These are phyloP conservation scores for Beauveria brongniartii DNA, from an alignment of 2,329 filamentous ascomycete species.

Conservation along the genomic window DNA sequence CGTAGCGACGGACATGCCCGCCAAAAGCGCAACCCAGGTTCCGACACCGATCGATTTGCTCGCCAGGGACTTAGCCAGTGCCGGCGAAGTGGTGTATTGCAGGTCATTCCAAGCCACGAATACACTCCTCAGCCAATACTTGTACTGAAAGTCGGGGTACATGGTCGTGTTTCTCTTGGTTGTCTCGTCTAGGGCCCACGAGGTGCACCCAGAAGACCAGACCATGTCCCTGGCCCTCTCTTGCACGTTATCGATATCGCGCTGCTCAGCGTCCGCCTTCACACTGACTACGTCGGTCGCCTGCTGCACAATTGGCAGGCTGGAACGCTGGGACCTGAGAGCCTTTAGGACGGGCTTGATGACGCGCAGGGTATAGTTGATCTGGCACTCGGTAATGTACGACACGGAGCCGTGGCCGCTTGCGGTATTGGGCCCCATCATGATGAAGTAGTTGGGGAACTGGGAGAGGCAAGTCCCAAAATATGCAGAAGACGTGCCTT, in stretches of 20 bases:
- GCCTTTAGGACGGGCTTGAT: conserved; percentile 13
- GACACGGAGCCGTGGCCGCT: no score
- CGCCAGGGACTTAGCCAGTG: background rate
- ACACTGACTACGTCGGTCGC: conserved; percentile 20
- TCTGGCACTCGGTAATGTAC: no score
- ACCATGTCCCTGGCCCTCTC: conserved; percentile 33
- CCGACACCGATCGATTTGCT: background rate
- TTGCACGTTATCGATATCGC: conserved; percentile 29
- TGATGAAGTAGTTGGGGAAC: no score
- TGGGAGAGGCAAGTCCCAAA: no score
- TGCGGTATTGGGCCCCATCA: no score
- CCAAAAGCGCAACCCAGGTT: background rate
- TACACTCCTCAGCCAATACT: conserved; percentile 39
- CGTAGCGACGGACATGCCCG: background rate
- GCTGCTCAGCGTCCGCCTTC: conserved; percentile 23
- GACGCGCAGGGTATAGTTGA: no score
- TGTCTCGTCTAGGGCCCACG: conserved; percentile 41
- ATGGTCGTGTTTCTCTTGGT: conserved; percentile 42
- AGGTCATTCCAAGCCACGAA: conserved; percentile 32
- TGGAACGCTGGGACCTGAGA: conserved; percentile 3
- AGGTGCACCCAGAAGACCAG: conserved; percentile 41
- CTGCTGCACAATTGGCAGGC: background rate
- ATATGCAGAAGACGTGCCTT: no score
- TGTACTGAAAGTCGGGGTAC: conserved; percentile 44
- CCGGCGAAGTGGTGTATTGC: background rate